Evolutionary conservation across 2,329 filamentous ascomycete species (phyloP), one percentile per base, ranked within the genome.

Genomic region (Ceratocystis ficicola): DNA sequence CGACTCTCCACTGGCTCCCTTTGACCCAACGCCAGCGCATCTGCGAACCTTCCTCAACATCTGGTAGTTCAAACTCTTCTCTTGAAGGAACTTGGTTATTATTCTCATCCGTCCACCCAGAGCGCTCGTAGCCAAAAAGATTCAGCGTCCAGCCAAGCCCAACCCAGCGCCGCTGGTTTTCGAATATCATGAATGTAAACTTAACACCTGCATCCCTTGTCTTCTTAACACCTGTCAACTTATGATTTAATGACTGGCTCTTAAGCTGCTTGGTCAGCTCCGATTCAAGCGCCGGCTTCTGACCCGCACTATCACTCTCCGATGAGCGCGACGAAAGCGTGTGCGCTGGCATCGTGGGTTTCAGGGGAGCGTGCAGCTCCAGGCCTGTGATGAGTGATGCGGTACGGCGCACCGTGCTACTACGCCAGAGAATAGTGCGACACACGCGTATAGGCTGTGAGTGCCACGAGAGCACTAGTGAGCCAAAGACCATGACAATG

Each of bases 71-170:
- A 69, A 85, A 85, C 57, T 83, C 82, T 55, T 94, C 88, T 69
- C 87, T 91, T 0, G 86, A 76, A 0, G 90, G 86, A 2, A 90
- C 87, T 0, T 86, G 73, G 68, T 96, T 96, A 65, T 95, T 83
- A 73, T 96, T 91, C 75, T 99, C 94, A 74, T 99, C 94, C 0
- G 94, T 96, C 93, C 94, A 99, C 0, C 92, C 82, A 1, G 87
- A 83, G 52, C 94, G 83, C 73, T 99, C 94, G 72, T 96, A 95
- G 0, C 91, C 86, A 70, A 99, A 90, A 68, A 99, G 79, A 48
- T 87, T 95, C 1, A 87, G 87, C 0, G 94, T 97, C 92, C 94
- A 99, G 0, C 94, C 94, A 12, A 99, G 82, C 1, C 92, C 93
- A 3, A 99, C 78, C 94, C 94, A 99, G 64, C 94, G 84, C 52